Conservation (phyloP, 2,329 filamentous ascomycete genomes). For the Rutstroemia sp. region DNA sequence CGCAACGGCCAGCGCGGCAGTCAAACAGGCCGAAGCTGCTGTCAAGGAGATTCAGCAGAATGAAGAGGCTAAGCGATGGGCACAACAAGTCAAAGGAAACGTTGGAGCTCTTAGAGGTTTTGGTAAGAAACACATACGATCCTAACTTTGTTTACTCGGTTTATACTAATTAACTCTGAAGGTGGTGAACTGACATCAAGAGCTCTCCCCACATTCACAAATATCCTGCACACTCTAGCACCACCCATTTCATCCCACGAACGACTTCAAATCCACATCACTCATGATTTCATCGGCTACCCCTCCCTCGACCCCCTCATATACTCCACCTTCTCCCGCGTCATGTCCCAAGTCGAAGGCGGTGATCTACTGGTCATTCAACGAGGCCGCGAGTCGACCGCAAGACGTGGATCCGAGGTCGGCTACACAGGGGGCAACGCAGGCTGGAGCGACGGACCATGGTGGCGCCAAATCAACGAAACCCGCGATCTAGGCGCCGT, state of each 20-base stretch:
- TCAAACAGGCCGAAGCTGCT: conserved; percentile 87
- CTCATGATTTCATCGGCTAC: conserved; percentile 91
- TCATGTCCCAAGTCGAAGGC: conserved; percentile 99
- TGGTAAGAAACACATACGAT: conserved; percentile 42
- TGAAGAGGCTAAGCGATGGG: conserved; percentile 94
- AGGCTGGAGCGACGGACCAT: conserved; percentile 90
- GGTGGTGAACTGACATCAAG: conserved; percentile 81
- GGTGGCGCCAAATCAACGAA: conserved; percentile 73
- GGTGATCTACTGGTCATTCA: conserved; percentile 92
- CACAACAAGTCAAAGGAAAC: conserved; percentile 86
- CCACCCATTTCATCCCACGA: conserved; percentile 96
- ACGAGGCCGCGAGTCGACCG: conserved; percentile 77
- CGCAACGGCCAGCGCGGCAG: conserved; percentile 65
- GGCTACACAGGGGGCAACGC: conserved; percentile 48
- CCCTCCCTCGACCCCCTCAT: conserved; percentile 90
- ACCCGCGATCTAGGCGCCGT: conserved; percentile 74
- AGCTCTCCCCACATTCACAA: conserved; percentile 89
- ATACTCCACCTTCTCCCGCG: conserved; percentile 82
- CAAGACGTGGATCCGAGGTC: conserved; percentile 55
- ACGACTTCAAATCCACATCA: conserved; percentile 93
- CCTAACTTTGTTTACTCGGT: not conserved
- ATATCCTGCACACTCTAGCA: conserved; percentile 88
- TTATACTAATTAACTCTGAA: conserved; percentile 32
- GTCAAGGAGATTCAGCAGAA: conserved; percentile 95
- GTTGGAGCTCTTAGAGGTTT: conserved; percentile 70